phyloP scores from a whole-genome alignment of 805 yeast genomes.

The Ogataea paraovalis region DNA sequence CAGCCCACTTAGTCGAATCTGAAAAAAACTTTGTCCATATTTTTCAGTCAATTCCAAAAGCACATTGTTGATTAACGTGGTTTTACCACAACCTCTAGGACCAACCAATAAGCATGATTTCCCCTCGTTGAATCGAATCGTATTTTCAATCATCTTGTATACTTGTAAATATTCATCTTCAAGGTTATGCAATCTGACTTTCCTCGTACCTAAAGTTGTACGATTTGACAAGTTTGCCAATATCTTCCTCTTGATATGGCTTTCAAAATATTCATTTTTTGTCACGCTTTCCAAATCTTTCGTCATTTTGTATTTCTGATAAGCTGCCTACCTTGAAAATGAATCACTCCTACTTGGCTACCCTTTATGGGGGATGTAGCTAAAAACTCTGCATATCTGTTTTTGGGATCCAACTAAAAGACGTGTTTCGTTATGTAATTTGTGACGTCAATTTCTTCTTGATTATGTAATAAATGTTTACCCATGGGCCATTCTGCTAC shows the following conservation, averaged over 20 bases:
- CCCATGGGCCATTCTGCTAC: too few species aligned
- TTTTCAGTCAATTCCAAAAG: conserved; percentile 39
- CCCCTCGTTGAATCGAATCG: conserved; percentile 67
- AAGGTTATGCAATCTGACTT: conserved; percentile 30
- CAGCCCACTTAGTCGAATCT: conserved; percentile 63
- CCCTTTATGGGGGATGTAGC: too few species aligned
- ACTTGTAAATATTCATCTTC: conserved; percentile 47
- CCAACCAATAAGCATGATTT: conserved; percentile 81
- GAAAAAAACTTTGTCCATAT: conserved; percentile 51
- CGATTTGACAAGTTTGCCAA: conserved; percentile 18
- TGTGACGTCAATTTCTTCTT: too few species aligned
- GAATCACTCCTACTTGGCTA: too few species aligned
- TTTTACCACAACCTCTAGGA: conserved; percentile 74
- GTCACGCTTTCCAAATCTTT: neutral
- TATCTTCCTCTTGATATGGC: conserved; percentile 5
- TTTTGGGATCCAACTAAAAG: too few species aligned
- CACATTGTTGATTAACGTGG: conserved; percentile 57
- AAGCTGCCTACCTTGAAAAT: neutral
- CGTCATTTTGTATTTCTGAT: neutral
- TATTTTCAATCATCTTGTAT: conserved; percentile 54
- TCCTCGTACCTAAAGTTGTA: conserved; percentile 11
- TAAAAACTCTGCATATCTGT: too few species aligned
- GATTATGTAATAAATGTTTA: too few species aligned
- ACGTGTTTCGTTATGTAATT: too few species aligned
- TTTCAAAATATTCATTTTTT: neutral